A percentile compares a stretch with the other conserved stretches of the same genome.
These are phyloP conservation scores for Silene uniflora DNA, from an alignment of 148 eudicot genomes.

Conservation along the genomic window DNA sequence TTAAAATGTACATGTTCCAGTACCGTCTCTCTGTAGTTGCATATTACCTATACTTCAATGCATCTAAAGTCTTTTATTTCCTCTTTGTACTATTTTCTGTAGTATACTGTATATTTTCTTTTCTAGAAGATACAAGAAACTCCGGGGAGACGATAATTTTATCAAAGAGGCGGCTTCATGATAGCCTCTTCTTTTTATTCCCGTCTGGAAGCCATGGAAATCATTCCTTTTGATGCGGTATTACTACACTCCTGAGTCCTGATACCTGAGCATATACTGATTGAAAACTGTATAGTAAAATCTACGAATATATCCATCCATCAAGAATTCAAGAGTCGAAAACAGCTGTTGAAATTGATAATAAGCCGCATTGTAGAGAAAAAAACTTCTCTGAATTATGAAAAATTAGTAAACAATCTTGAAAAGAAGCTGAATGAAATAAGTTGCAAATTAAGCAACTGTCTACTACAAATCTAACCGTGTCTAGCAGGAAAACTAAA, in stretches of 20 bases:
- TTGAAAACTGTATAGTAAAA: too few species aligned
- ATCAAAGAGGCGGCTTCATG: background rate
- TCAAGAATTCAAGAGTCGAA: background rate
- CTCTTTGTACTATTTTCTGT: background rate
- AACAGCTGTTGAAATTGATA: slow-evolving; percentile 1
- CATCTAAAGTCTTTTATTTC: slow-evolving; percentile 5
- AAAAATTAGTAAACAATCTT: slow-evolving; percentile 15
- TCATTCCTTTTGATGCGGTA: background rate
- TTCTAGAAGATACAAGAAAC: background rate
- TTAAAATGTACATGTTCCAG: slow-evolving; percentile 19
- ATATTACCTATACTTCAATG: slow-evolving; percentile 20
- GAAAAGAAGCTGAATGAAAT: slow-evolving; percentile 8
- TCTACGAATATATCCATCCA: background rate
- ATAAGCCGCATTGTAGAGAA: slow-evolving; percentile 8
- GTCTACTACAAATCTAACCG: background rate
- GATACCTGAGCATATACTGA: too few species aligned
- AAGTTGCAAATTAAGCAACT: slow-evolving; percentile 8
- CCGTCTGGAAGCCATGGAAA: background rate
- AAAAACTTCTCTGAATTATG: slow-evolving; percentile 1
- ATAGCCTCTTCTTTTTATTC: background rate
- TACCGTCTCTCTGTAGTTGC: slow-evolving; percentile 17
- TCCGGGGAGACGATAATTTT: background rate
- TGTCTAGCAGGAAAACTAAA: too few species aligned
- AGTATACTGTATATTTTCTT: background rate
- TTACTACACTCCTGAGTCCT: background rate